Evolutionary conservation across 257 asterid species (phyloP).

Genomic region (Plantago ovata): DNA sequence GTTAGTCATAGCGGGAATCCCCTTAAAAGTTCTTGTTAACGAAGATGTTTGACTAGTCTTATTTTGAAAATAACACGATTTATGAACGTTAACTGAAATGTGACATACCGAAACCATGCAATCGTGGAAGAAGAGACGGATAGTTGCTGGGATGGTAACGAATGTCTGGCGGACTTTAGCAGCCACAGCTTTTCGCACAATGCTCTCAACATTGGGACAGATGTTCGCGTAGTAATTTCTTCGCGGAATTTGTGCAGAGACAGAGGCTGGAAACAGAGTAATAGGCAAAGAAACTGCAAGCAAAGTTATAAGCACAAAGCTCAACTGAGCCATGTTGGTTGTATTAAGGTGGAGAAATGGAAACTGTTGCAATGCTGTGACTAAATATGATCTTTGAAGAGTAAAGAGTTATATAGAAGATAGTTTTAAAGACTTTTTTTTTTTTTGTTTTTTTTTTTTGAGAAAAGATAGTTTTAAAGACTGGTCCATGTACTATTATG

Average conservation of each 20-base stretch:
- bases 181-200: constrained; percentile 48
- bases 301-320: constrained; percentile 8
- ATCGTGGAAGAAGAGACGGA: constrained; percentile 87
- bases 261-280: constrained; percentile 28
- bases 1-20: not conserved
- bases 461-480: not conserved
- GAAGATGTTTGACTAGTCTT: not conserved
- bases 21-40: no score
- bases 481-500: not conserved
- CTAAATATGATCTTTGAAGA: not conserved
- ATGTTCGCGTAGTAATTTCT: constrained; percentile 42
- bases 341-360: not conserved
- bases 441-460: no score
- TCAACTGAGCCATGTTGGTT: constrained; percentile 35
- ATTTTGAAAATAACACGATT: not conserved
- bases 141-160: constrained; percentile 56
- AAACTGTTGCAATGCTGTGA: not conserved
- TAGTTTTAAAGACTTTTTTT: not conserved
- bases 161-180: constrained; percentile 57
- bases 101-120: constrained; percentile 56
- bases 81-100: not conserved
- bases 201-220: constrained; percentile 72
- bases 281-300: constrained; percentile 26
- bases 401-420: constrained; percentile 3
- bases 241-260: constrained; percentile 41